These are phyloP conservation scores for Glycine soja DNA, from an alignment of 306 rosid species.

Conservation along the genomic window DNA sequence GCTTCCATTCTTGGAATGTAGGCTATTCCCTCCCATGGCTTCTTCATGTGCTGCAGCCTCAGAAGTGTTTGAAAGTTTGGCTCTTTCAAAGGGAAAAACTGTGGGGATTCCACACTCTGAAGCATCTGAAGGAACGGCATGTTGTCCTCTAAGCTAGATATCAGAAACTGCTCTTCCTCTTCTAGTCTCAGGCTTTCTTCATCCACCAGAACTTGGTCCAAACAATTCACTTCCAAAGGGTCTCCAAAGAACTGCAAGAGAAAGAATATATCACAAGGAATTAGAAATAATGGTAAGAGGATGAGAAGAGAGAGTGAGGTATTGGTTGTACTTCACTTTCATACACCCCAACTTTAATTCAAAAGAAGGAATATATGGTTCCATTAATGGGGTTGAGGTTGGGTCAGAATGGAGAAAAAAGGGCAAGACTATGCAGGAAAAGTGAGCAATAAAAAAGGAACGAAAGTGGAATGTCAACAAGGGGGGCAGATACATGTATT, in stretches of 20 bases:
- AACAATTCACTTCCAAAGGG: constrained; percentile 59
- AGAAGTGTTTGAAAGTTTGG: constrained; percentile 76
- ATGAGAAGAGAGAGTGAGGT: background rate
- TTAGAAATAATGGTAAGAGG: background rate
- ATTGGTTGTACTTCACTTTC: constrained; percentile 44
- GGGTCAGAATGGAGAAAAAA: constrained; percentile 42
- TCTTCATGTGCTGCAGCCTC: constrained; percentile 68
- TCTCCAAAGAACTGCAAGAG: constrained; percentile 70
- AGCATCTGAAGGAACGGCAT: constrained; percentile 92
- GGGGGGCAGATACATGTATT: constrained; percentile 36
- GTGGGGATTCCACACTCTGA: constrained; percentile 73
- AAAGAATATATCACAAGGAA: constrained; percentile 19
- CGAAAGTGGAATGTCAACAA: constrained; percentile 51
- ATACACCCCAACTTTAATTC: constrained; percentile 21
- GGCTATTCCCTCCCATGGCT: constrained; percentile 57
- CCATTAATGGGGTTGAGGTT: constrained; percentile 43
- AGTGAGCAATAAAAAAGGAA: constrained; percentile 47
- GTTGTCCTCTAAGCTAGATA: constrained; percentile 62
- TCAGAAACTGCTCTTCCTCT: constrained; percentile 52
- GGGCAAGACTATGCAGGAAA: constrained; percentile 42
- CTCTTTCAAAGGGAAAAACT: constrained; percentile 64
- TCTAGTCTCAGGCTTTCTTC: constrained; percentile 51
- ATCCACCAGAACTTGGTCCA: constrained; percentile 60
- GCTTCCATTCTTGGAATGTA: constrained; percentile 52
- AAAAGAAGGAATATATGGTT: constrained; percentile 49